phyloP scores from a whole-genome alignment of 176 grass and related monocot species.

The Raddia guianensis region DNA sequence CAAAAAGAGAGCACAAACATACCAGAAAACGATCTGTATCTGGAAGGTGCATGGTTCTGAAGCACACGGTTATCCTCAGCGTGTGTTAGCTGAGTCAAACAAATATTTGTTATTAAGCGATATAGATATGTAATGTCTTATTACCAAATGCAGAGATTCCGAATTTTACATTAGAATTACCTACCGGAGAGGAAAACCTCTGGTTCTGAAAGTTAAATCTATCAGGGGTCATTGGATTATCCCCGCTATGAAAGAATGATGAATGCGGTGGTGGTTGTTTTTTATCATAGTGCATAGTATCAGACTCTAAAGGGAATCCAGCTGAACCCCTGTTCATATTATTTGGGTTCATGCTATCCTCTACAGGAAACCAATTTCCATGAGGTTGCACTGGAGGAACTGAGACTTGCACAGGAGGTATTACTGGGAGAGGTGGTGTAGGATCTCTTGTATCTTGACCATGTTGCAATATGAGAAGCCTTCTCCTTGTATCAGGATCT shows the following conservation, averaged over 20 bases:
- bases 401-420: constrained; percentile 53
- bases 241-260: constrained; percentile 60
- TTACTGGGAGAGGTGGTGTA: constrained; percentile 64
- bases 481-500: constrained; percentile 96
- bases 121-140: constrained; percentile 9
- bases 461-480: constrained; percentile 97
- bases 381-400: constrained; percentile 69
- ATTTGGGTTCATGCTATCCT: constrained; percentile 62
- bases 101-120: constrained; percentile 30
- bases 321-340: constrained; percentile 51
- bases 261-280: constrained; percentile 52
- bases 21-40: constrained; percentile 77
- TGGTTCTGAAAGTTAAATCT: constrained; percentile 65
- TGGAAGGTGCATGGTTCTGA: constrained; percentile 56
- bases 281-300: constrained; percentile 53
- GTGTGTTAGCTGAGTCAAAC: constrained; percentile 57
- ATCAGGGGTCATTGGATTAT: constrained; percentile 61
- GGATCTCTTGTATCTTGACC: constrained; percentile 90
- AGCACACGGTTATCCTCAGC: constrained; percentile 52
- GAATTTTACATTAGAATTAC: constrained; percentile 31
- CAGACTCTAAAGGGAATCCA: constrained; percentile 62
- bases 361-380: constrained; percentile 69
- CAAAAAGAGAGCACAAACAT: constrained; percentile 30
- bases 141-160: constrained; percentile 14
- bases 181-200: constrained; percentile 78